These are phyloP conservation scores for Rhodamnia rubescens DNA, from an alignment of 345 rosid species.

Conservation along the genomic window DNA sequence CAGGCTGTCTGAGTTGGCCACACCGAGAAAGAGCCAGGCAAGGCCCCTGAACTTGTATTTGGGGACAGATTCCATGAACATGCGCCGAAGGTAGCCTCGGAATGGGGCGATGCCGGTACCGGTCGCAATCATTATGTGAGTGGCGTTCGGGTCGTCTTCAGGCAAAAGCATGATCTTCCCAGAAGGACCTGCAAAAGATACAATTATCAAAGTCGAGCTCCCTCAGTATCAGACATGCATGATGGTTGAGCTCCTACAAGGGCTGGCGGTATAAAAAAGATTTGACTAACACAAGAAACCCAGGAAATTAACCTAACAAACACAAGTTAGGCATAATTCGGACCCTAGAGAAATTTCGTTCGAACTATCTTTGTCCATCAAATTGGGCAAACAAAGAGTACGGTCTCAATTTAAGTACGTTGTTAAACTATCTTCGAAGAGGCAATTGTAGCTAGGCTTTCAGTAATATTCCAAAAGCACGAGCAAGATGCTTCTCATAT, in stretches of 20 bases:
- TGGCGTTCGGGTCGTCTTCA: constrained; percentile 67
- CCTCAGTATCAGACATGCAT: neutral
- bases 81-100: constrained; percentile 88
- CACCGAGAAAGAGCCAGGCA: constrained; percentile 98
- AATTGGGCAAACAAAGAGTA: neutral
- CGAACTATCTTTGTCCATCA: neutral
- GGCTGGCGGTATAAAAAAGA: neutral
- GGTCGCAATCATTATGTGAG: constrained; percentile 95
- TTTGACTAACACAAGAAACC: neutral
- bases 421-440: neutral
- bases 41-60: constrained; percentile 78
- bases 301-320: neutral
- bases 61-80: constrained; percentile 90
- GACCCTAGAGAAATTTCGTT: neutral
- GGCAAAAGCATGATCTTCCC: constrained; percentile 99
- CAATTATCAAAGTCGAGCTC: neutral
- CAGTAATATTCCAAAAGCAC: neutral
- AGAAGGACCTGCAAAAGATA: constrained; percentile 65
- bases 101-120: constrained; percentile 96
- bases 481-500: neutral
- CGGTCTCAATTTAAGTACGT: neutral
- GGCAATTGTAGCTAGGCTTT: neutral
- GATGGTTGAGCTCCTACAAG: neutral
- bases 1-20: constrained; percentile 91
- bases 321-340: neutral